Percentiles rank a stretch among this genome's conserved stretches.
Evolutionary conservation across 1,284 basidiomycete genomes (phyloP).

Genomic region (Sanguinoderma infundibulare): DNA sequence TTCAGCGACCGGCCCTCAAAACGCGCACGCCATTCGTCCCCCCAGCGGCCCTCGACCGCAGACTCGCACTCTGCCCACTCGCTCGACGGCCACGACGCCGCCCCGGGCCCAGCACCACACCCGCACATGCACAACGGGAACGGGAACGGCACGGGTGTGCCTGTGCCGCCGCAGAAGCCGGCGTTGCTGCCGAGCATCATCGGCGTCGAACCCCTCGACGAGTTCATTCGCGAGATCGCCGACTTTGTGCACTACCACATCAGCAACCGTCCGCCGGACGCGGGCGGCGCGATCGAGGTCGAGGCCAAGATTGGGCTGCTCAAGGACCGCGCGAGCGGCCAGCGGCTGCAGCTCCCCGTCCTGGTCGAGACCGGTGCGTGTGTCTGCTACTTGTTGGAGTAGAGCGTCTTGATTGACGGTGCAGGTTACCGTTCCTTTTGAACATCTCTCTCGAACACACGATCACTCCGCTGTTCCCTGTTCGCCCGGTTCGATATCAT

Average conservation of each 20-base stretch:
- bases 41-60: conserved; percentile 6
- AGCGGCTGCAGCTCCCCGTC: conserved; percentile 74
- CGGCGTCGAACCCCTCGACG: conserved; percentile 91
- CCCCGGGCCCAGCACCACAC: conserved; percentile 1
- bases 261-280: conserved; percentile 50
- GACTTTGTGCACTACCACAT: conserved; percentile 87
- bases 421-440: not conserved
- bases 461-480: too few relatives aligned
- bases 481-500: not conserved
- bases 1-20: conserved; percentile 33
- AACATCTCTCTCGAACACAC: not conserved
- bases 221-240: conserved; percentile 90
- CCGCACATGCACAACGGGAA: conserved; percentile 20
- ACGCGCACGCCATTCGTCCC: conserved; percentile 34
- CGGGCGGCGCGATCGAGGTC: conserved; percentile 65
- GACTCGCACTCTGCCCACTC: not conserved
- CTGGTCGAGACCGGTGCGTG: conserved; percentile 87
- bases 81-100: conserved; percentile 1
- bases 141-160: conserved; percentile 22
- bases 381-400: conserved; percentile 8
- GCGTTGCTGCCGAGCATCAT: conserved; percentile 89
- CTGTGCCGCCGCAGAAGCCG: conserved; percentile 42
- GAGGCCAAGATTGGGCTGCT: conserved; percentile 94
- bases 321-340: conserved; percentile 59
- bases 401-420: conserved; percentile 7